Conservation (phyloP, 352 stramenopile species). For the Stephanocyclus meneghinianus region DNA sequence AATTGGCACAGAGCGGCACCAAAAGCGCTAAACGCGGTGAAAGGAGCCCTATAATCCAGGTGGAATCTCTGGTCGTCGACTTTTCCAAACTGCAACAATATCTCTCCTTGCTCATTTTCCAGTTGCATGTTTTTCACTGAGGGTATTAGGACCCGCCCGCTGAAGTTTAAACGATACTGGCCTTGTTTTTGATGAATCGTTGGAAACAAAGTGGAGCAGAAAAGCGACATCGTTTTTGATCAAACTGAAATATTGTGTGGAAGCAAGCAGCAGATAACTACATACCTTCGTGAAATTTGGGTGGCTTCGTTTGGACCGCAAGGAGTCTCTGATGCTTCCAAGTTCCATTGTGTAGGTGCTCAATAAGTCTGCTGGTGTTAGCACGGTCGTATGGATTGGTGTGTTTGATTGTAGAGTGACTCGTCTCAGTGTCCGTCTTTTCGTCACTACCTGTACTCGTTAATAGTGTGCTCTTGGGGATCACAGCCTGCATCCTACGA, state of each 20-base stretch:
- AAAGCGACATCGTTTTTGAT: neutral
- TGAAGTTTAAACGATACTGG: slow-evolving; percentile 94
- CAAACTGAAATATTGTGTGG: neutral
- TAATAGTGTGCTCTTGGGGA: slow-evolving; percentile 14
- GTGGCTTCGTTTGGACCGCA: slow-evolving; percentile 37
- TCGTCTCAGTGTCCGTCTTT: neutral
- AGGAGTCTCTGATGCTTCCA: slow-evolving; percentile 38
- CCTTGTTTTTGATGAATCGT: neutral
- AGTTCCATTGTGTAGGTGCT: slow-evolving; percentile 32
- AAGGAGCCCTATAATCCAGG: slow-evolving; percentile 53
- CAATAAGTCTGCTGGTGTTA: slow-evolving; percentile 18
- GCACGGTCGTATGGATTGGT: neutral
- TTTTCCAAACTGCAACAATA: slow-evolving; percentile 92
- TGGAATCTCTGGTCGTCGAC: slow-evolving; percentile 87
- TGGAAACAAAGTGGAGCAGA: neutral
- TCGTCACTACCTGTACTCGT: slow-evolving; percentile 1
- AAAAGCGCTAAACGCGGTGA: slow-evolving; percentile 43
- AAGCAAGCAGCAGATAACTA: neutral
- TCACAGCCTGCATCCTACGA: slow-evolving; percentile 41
- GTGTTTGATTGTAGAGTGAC: neutral
- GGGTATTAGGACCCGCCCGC: slow-evolving; percentile 91
- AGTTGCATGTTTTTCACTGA: slow-evolving; percentile 98
- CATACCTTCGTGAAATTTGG: slow-evolving; percentile 41
- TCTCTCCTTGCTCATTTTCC: slow-evolving; percentile 85
- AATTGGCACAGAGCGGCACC: slow-evolving; percentile 46